Evolutionary conservation across 2,329 filamentous ascomycete species (phyloP).

Genomic region (Sporothrix brunneoviolacea): DNA sequence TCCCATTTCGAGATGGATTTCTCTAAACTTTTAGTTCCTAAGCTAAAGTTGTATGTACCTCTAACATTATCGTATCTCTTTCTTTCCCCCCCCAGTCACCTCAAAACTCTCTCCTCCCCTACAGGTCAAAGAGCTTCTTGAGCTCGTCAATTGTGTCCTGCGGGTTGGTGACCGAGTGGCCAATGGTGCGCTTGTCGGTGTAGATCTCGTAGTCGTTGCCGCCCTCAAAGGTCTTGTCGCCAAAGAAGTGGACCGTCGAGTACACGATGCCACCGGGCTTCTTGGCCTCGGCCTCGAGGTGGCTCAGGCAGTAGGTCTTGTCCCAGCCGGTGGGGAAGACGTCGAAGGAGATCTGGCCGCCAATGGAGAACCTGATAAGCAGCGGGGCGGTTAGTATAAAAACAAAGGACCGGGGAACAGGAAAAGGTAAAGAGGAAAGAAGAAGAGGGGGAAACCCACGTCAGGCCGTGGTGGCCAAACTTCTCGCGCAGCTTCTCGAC

Average conservation of each 20-base stretch:
- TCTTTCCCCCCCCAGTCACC: not conserved
- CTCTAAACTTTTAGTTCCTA: no score
- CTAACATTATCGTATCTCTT: not conserved
- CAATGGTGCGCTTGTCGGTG: conserved; percentile 69
- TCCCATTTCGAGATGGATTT: no score
- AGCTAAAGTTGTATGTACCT: no score
- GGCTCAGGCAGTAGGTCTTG: conserved; percentile 92
- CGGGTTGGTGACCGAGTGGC: conserved; percentile 75
- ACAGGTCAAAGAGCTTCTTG: conserved; percentile 70
- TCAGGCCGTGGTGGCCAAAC: conserved; percentile 78
- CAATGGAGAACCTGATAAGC: conserved; percentile 63
- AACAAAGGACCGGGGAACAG: no score
- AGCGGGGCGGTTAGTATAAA: not conserved
- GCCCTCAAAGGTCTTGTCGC: conserved; percentile 85
- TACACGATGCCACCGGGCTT: conserved; percentile 66
- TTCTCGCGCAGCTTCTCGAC: conserved; percentile 69
- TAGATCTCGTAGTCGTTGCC: conserved; percentile 98
- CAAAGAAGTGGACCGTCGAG: conserved; percentile 93
- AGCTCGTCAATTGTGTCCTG: conserved; percentile 75
- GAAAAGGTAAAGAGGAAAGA: no score
- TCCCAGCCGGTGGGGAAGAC: conserved; percentile 97
- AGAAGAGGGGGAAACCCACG: conserved; percentile 48
- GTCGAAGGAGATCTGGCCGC: conserved; percentile 96
- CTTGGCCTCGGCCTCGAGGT: conserved; percentile 74
- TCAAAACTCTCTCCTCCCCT: not conserved